A percentile compares a stretch with the other conserved stretches of the same genome.
These are phyloP conservation scores for Dactylellina cionopaga DNA, from an alignment of 2,329 filamentous ascomycete species.

Conservation along the genomic window DNA sequence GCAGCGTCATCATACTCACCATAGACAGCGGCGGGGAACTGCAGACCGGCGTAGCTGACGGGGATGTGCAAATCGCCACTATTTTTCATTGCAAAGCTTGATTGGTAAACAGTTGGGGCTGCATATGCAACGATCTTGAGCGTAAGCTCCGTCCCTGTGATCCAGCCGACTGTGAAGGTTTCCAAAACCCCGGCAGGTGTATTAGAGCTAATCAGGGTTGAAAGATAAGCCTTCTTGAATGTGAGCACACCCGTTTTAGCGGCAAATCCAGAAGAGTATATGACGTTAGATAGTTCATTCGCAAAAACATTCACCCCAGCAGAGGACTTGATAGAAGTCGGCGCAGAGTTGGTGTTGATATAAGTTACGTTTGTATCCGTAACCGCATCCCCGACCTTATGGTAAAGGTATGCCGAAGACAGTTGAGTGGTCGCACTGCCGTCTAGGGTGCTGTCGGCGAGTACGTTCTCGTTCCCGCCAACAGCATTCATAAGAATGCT, in stretches of 20 bases:
- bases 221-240: conserved; percentile 64
- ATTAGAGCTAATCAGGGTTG: conserved; percentile 60
- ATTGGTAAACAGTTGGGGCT: conserved; percentile 59
- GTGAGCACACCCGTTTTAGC: conserved; percentile 59
- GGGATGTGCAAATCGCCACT: conserved; percentile 63
- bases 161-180: conserved; percentile 67
- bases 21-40: conserved; percentile 66
- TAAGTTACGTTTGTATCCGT: conserved; percentile 68
- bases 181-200: conserved; percentile 64
- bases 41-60: conserved; percentile 66
- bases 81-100: conserved; percentile 14
- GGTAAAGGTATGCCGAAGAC: conserved; percentile 67
- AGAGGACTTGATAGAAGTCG: conserved; percentile 59
- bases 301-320: conserved; percentile 65
- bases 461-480: conserved; percentile 63
- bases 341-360: conserved; percentile 61
- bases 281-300: conserved; percentile 55
- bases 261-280: background rate
- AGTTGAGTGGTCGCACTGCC: conserved; percentile 62
- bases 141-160: conserved; percentile 63
- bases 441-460: conserved; percentile 67
- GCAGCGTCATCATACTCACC: conserved; percentile 63
- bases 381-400: conserved; percentile 61
- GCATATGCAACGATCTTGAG: conserved; percentile 68
- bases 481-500: conserved; percentile 64